Evolutionary conservation across 495 filamentous ascomycete species (phyloP), one percentile per base, ranked within the genome.

Genomic region (Penicillium parvum): DNA sequence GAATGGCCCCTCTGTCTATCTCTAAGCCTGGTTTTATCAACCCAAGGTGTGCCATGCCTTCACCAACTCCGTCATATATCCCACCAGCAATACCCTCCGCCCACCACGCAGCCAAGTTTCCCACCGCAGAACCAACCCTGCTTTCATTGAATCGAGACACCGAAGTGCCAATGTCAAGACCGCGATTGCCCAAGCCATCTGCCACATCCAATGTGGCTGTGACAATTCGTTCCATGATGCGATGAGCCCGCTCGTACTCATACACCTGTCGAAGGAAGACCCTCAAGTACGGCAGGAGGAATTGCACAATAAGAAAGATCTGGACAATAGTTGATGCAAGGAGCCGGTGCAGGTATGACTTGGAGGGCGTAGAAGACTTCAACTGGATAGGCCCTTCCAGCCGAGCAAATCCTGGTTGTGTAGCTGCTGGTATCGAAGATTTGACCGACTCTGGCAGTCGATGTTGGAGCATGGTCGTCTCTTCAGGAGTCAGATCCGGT

Each of bases 201-300:
- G 75, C 73, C 1, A 73, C 65, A 33, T 68, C 66, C 8, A 83
- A 51, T 1, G 74, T 61, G 3, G 61, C 57, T 0, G 67, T 65
- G 4, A 84, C 49, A 10, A 82, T 27, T 5, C 72, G 72, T 43
- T 83, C 73, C 0, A 73, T 77, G 29, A 86, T 68, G 43, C 66
- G 76, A 56, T 84, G 71, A 21, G 77, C 68, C n/a, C 81, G 76
- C 45, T 87, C 84, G 48, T 80, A 85, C 26, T 70, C 61, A 40
- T 82, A 83, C 3, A 73, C 56, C 4, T 68, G 51, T 14, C 58
- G 61, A 17, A 83, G 37, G 5, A 83, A 54, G n/a, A 72, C 36
- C 44, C 71, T 78, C 19, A 77, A 49, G 51, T 82, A 82, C 8
- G 83, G 83, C 2, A 84, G 55, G 3, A 82, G 28, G 12, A 80